Conservation (phyloP, 139 green algal genomes). For the Picochlorum sp. region DNA sequence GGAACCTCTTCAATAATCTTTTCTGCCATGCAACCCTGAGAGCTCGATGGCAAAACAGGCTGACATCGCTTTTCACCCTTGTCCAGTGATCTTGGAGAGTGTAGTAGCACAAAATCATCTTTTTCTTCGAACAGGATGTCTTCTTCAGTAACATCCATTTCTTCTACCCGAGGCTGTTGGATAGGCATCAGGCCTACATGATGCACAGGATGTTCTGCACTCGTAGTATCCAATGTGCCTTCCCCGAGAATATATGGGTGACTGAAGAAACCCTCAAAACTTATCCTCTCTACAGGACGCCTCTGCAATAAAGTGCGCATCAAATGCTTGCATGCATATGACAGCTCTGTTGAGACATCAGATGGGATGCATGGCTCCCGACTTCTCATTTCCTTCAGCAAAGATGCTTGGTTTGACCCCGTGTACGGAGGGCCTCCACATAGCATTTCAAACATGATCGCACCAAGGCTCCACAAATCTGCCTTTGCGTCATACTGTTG, state of each 20-base stretch:
- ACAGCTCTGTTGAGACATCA: conserved; percentile 44
- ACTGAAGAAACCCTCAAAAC: conserved; percentile 88
- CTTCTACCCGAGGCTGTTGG: neutral
- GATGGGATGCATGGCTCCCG: conserved; percentile 59
- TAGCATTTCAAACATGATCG: conserved; percentile 93
- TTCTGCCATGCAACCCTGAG: neutral
- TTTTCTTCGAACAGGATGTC: conserved; percentile 2
- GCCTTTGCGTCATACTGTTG: conserved; percentile 70
- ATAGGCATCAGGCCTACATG: neutral
- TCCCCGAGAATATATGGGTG: conserved; percentile 66
- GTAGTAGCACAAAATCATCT: conserved; percentile 11
- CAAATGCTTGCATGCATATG: conserved; percentile 45
- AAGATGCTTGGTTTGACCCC: conserved; percentile 81
- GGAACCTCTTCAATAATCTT: conserved; percentile 1
- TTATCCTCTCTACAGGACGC: conserved; percentile 82
- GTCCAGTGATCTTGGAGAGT: neutral
- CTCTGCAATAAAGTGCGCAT: conserved; percentile 68
- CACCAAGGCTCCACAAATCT: conserved; percentile 91
- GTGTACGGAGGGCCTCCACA: conserved; percentile 73
- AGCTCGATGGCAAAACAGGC: neutral
- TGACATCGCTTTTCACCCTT: neutral
- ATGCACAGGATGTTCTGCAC: too few species aligned
- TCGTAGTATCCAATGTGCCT: too few species aligned
- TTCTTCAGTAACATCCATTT: neutral
- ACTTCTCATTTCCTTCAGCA: conserved; percentile 88